Conservation (phyloP, 2,329 filamentous ascomycete species). For the Zarea fungicola region DNA sequence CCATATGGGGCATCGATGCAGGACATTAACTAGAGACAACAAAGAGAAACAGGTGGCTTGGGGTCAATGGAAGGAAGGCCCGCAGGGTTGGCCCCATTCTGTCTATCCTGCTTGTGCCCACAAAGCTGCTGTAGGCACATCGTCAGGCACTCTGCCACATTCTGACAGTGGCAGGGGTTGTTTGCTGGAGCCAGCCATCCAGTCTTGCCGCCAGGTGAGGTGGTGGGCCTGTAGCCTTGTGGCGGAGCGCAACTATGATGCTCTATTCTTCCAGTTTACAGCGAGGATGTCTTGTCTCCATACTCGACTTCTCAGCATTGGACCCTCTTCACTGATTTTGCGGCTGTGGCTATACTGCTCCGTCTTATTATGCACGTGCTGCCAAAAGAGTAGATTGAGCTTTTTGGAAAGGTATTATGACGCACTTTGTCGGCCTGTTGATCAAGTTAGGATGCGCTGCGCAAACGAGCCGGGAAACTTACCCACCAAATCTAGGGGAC, state of each 20-base stretch:
- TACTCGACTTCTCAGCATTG: too few species aligned
- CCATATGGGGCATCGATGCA: too few species aligned
- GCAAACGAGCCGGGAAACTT: too few species aligned
- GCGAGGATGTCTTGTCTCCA: not conserved
- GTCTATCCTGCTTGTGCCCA: not conserved
- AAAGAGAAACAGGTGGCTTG: slow-evolving; percentile 8
- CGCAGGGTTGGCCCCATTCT: not conserved
- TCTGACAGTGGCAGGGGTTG: not conserved
- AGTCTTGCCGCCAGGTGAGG: not conserved
- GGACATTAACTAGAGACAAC: not conserved
- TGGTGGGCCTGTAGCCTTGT: slow-evolving; percentile 7
- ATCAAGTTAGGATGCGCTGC: too few species aligned
- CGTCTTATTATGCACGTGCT: too few species aligned
- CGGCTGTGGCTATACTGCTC: slow-evolving; percentile 4
- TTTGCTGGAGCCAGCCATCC: not conserved
- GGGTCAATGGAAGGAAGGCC: not conserved
- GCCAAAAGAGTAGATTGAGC: too few species aligned
- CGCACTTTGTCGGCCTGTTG: too few species aligned
- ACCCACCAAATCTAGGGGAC: too few species aligned
- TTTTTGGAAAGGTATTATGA: too few species aligned
- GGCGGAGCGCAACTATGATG: slow-evolving; percentile 8
- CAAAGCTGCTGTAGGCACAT: slow-evolving; percentile 1
- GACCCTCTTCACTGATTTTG: too few species aligned
- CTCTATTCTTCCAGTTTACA: too few species aligned
- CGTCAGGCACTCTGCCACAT: slow-evolving; percentile 9